Evolutionary conservation across 2,329 filamentous ascomycete species (phyloP), one percentile per base, ranked within the genome.

Genomic region (Alternaria conjuncta): DNA sequence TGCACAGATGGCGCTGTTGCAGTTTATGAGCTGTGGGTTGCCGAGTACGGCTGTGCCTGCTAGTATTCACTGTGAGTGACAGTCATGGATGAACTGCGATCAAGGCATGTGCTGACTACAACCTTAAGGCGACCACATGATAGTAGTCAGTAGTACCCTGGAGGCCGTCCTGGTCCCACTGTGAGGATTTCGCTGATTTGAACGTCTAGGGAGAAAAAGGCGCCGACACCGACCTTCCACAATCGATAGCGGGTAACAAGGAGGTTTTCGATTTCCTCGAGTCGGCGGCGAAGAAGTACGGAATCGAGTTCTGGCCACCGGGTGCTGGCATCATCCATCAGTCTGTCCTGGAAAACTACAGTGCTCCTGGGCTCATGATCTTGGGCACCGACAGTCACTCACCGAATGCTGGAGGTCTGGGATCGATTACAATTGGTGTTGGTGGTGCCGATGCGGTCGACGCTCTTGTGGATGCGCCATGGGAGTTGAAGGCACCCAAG

Each of bases 241-340:
- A 90, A 30, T 96, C 94, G 45, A 96, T 99, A 66, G 86, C 90
- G 81, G 91, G 92, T 50, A 99, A 99, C 82, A 94, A 94, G 80
- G 96, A 99, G 85, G 94, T 99, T 1, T 99, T 97, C 78, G 93
- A 97, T 81, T 99, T 99, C 80, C 82, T 99, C 61, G 95, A 97
- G 85, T 96, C 92, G 57, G 96, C 96, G 0, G 79, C 80, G 9
- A 81, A 80, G 64, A 84, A 84, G 63, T 85, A 85, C 25, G 81
- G 82, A 1, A 84, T 85, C 60, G 79, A 81, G 61, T 81, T 81
- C 46, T 81, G 79, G 79, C 78, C 79, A 23, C 79, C 79, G 11
- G 79, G 79, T 21, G 79, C 79, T 7, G 79, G 79, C 45, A 81
- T 81, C 49, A 80, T 99, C 70, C 96, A 99, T 83, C 96, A 99